phyloP scores from a whole-genome alignment of 768 basidiomycete genomes.

The Xanthoconium purpureum region DNA sequence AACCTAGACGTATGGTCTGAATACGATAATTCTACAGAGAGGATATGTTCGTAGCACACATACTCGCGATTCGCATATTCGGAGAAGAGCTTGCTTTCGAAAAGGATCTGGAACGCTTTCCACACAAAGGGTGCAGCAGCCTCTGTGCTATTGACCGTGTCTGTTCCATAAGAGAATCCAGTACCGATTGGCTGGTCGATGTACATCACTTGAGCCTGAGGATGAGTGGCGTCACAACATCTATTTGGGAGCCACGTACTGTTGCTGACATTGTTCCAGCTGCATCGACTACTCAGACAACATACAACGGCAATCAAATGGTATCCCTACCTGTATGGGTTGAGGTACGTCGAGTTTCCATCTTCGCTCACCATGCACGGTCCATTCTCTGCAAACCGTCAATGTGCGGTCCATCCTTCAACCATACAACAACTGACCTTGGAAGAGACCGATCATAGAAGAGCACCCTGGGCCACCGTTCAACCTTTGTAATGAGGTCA shows the following conservation, averaged over 20 bases:
- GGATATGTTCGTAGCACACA: constrained; percentile 14
- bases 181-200: constrained; percentile 69
- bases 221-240: background rate
- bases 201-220: constrained; percentile 52
- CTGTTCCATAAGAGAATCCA: constrained; percentile 59
- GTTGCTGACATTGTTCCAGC: constrained; percentile 70
- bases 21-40: background rate
- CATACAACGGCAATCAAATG: background rate
- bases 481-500: constrained; percentile 36
- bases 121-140: constrained; percentile 58
- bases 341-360: constrained; percentile 47
- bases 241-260: constrained; percentile 37
- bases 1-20: constrained; percentile 38
- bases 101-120: constrained; percentile 61
- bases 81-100: constrained; percentile 52
- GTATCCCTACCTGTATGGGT: constrained; percentile 52
- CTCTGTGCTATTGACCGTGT: constrained; percentile 49
- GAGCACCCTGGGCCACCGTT: constrained; percentile 64
- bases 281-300: constrained; percentile 18
- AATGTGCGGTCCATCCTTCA: background rate
- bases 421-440: constrained; percentile 37
- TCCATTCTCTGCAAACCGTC: constrained; percentile 47
- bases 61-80: constrained; percentile 54
- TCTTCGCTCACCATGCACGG: constrained; percentile 61
- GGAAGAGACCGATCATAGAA: constrained; percentile 64